Base-by-base conservation (phyloP, 257 asterid genomes). In the Linaria vulgaris region DNA sequence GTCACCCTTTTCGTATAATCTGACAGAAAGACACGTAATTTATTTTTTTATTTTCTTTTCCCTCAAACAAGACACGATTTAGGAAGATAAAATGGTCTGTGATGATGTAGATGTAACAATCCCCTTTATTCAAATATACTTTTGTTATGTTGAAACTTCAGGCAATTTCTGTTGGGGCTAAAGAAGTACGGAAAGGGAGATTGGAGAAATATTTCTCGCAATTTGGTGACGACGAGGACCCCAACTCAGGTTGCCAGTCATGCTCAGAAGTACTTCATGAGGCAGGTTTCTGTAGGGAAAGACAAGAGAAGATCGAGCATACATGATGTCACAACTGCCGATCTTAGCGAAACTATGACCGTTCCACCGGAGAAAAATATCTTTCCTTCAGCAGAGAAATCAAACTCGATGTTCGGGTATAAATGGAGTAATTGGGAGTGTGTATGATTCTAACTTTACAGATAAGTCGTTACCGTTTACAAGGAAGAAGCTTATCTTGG, bases 201-300 rank as follows among this genome's bases (percentile, higher is more conserved):
- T 58, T 91, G 98, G 98, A 65, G 98, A 54, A 91, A 83, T 51
- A 91, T 91, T 4, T 86, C 98, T 1, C 85, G 90, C 23, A 84
- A 88, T 62, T 86, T 85, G 23, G 98, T 88, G 75, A 85, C 88
- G 13, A 75, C 92, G 8, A 77, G 98, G 69, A 88, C 98, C 3
- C 95, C 96, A 15, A 91, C 96, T 14, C 98, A 91, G 65, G 98
- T 91, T 0, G 98, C 98, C 0, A 91, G 98, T 48, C 98, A 91
- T 64, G 98, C 98, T 45, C 96, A 91, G 74, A 91, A 91, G 80
- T 91, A 88, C 60, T 92, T 88, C 37, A 92, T 86, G 67, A 67
- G 98, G 62, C 98, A 92, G 74, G 82, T 81, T n/a, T 83, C 97
- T 0, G 89, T 89, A 0, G 97, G 96, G 47, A 92, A 92, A 47